Evolutionary conservation across 352 stramenopile genomes (phyloP).

Genomic region (Pythium oligandrum): DNA sequence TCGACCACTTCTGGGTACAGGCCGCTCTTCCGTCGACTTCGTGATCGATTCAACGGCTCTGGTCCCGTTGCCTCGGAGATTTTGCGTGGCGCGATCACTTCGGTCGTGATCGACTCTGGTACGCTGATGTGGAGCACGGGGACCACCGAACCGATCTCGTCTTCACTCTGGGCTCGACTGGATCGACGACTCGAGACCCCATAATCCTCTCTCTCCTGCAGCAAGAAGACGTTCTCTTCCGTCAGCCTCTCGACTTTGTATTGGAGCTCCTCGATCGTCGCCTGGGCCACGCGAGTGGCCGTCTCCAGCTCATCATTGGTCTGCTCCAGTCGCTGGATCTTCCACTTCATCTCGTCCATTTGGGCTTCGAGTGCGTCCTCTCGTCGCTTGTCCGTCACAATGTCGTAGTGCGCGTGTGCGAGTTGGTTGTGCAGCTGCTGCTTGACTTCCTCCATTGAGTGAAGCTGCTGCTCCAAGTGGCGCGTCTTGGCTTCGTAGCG

Average conservation of each 20-base stretch:
- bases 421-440: slow-evolving; percentile 15
- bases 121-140: no score
- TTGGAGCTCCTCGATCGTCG: slow-evolving; percentile 56
- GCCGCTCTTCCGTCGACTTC: slow-evolving; percentile 10
- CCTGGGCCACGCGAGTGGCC: slow-evolving; percentile 45
- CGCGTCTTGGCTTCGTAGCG: slow-evolving; percentile 41
- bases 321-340: slow-evolving; percentile 64
- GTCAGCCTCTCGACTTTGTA: slow-evolving; percentile 45
- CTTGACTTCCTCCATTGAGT: slow-evolving; percentile 27
- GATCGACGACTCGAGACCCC: no score
- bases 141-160: no score
- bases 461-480: slow-evolving; percentile 22
- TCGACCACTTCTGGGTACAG: slow-evolving; percentile 59
- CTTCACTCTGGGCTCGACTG: no score
- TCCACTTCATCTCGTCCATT: slow-evolving; percentile 52
- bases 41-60: neutral
- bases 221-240: slow-evolving; percentile 67
- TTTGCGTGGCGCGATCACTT: no score
- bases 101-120: no score
- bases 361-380: slow-evolving; percentile 34
- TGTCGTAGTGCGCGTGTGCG: slow-evolving; percentile 16
- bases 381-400: slow-evolving; percentile 19
- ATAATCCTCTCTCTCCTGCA: slow-evolving; percentile 58
- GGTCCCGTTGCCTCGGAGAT: slow-evolving; percentile 1
- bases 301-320: slow-evolving; percentile 71